Percentiles rank a stretch among this genome's conserved stretches.
Conservation (phyloP, 495 filamentous ascomycete species). For the Annulohypoxylon nitens region DNA sequence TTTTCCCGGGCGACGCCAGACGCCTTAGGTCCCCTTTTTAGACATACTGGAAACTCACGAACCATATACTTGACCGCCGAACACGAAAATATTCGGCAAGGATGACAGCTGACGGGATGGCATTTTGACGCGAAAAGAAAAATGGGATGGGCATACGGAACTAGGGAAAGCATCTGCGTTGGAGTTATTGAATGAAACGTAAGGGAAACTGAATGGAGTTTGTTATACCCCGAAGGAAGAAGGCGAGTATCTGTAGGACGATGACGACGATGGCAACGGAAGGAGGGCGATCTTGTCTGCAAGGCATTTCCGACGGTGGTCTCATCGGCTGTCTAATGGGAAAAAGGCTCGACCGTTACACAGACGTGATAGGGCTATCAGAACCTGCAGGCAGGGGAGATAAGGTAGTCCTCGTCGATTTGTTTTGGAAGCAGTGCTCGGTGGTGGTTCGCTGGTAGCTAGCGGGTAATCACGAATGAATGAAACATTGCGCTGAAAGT, state of each 20-base stretch:
- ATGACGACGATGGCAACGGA: neutral
- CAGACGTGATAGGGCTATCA: neutral
- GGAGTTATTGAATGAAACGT: slow-evolving; percentile 40
- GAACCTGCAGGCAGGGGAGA: slow-evolving; percentile 1
- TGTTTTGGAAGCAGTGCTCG: neutral
- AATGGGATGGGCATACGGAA: slow-evolving; percentile 29
- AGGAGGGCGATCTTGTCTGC: neutral
- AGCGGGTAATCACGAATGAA: slow-evolving; percentile 20
- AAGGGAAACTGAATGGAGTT: slow-evolving; percentile 43
- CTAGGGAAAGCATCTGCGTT: slow-evolving; percentile 42
- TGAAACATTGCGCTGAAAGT: slow-evolving; percentile 6
- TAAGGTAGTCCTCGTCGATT: neutral
- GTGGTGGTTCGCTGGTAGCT: slow-evolving; percentile 7
- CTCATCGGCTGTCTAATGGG: slow-evolving; percentile 2
- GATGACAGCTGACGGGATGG: slow-evolving; percentile 24
- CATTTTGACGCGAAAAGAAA: slow-evolving; percentile 37
- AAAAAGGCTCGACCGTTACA: neutral
- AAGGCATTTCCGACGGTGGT: slow-evolving; percentile 4
- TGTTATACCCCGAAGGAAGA: slow-evolving; percentile 45
- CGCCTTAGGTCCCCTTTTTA: slow-evolving; percentile 25
- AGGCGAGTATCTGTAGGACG: neutral
- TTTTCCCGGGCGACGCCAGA: neutral
- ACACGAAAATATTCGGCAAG: slow-evolving; percentile 23
- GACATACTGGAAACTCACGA: slow-evolving; percentile 47
- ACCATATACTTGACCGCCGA: slow-evolving; percentile 33